Conservation (phyloP, 2,329 filamentous ascomycete species). For the Apiospora marii region DNA sequence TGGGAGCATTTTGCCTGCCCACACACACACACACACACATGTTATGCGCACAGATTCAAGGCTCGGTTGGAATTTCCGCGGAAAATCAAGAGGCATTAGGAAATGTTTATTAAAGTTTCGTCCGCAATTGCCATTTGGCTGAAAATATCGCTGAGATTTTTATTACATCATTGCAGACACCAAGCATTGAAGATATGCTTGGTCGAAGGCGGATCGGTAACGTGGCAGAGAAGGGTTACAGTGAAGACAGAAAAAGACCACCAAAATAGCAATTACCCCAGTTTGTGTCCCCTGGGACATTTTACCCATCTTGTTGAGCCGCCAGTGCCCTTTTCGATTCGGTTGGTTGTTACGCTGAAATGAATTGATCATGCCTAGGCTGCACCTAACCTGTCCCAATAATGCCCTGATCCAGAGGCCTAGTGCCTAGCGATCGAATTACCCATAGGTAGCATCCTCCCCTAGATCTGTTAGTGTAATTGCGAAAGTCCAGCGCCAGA, state of each 20-base stretch:
- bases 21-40: neutral
- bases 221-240: constrained; percentile 7
- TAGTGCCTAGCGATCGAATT: neutral
- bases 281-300: neutral
- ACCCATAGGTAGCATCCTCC: neutral
- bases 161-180: neutral
- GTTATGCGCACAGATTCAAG: neutral
- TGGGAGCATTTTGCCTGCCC: constrained; percentile 9
- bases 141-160: neutral
- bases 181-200: neutral
- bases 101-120: neutral
- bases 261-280: constrained; percentile 16
- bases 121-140: neutral
- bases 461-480: constrained; percentile 14
- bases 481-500: constrained; percentile 8
- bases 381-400: neutral
- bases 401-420: constrained; percentile 5
- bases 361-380: constrained; percentile 11
- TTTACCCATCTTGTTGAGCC: constrained; percentile 16
- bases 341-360: constrained; percentile 2
- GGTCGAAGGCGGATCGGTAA: neutral
- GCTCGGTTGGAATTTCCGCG: neutral
- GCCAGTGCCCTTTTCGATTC: neutral
- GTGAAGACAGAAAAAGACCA: neutral
- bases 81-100: neutral